Evolutionary conservation across 148 eudicot genomes (phyloP).

Genomic region (Chenopodium berlandieri): DNA sequence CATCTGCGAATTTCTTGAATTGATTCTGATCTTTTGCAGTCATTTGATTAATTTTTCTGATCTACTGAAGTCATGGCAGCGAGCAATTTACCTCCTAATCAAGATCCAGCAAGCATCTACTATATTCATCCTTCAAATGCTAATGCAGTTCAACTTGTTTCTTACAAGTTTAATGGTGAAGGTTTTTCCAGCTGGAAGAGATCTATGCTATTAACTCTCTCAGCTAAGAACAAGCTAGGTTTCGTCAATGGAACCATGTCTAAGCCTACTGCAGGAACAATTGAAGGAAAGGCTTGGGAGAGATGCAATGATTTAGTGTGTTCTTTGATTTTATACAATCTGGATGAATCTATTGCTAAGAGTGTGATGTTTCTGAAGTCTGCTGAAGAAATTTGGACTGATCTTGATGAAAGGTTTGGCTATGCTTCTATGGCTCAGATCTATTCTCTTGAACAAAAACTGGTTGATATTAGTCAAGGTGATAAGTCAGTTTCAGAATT

Average conservation of each 20-base stretch:
- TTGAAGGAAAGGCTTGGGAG: background rate
- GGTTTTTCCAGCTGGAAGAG: background rate
- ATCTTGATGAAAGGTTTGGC: background rate
- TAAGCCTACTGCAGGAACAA: background rate
- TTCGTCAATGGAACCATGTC: background rate
- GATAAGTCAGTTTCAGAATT: background rate
- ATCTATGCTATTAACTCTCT: background rate
- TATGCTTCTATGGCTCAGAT: background rate
- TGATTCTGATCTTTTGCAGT: no score
- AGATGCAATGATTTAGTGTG: background rate
- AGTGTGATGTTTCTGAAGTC: background rate
- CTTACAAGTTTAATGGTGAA: background rate
- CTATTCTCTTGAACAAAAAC: background rate
- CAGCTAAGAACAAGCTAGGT: no score
- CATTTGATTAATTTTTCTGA: no score
- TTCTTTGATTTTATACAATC: background rate
- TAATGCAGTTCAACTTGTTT: background rate
- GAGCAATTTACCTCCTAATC: no score
- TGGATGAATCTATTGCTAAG: background rate
- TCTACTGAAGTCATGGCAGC: no score
- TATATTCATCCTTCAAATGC: background rate
- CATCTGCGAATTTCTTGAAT: no score
- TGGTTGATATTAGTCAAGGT: background rate
- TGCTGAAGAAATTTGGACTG: background rate
- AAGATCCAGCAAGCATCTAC: background rate